Conservation (phyloP, 768 basidiomycete species). For the Suillus subaureus region DNA sequence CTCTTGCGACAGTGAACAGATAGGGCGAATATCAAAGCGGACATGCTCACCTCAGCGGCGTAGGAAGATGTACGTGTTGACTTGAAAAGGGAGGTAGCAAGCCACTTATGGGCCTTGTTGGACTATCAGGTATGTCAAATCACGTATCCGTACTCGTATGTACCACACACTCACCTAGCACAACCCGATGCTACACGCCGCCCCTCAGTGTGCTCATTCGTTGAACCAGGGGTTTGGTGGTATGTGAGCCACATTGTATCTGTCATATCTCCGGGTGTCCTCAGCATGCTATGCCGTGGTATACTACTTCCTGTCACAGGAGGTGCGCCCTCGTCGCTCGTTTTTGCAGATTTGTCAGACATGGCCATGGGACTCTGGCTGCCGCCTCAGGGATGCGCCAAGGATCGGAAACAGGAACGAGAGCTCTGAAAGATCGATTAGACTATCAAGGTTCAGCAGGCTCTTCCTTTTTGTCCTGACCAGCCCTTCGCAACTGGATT, state of each 20-base stretch:
- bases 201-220: not conserved
- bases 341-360: not conserved
- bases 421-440: not conserved
- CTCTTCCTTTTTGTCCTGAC: not conserved
- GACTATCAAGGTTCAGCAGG: not conserved
- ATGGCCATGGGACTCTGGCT: not conserved
- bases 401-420: not conserved
- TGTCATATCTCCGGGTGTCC: not conserved
- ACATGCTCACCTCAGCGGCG: slow-evolving; percentile 31
- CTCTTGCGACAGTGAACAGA: not conserved
- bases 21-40: not conserved
- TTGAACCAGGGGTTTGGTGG: not conserved
- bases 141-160: not conserved
- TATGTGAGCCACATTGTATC: not conserved
- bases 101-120: slow-evolving; percentile 7
- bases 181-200: not conserved
- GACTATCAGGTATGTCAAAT: slow-evolving; percentile 1
- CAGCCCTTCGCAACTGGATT: not conserved
- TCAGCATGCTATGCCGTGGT: not conserved
- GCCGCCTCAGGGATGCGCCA: not conserved
- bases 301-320: not conserved
- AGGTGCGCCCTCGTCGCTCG: not conserved
- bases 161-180: not conserved
- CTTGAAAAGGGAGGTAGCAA: slow-evolving; percentile 16
- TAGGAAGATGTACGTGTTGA: slow-evolving; percentile 28